These are phyloP conservation scores for Scleroderma citrinum DNA, from an alignment of 768 basidiomycete species.

Conservation along the genomic window DNA sequence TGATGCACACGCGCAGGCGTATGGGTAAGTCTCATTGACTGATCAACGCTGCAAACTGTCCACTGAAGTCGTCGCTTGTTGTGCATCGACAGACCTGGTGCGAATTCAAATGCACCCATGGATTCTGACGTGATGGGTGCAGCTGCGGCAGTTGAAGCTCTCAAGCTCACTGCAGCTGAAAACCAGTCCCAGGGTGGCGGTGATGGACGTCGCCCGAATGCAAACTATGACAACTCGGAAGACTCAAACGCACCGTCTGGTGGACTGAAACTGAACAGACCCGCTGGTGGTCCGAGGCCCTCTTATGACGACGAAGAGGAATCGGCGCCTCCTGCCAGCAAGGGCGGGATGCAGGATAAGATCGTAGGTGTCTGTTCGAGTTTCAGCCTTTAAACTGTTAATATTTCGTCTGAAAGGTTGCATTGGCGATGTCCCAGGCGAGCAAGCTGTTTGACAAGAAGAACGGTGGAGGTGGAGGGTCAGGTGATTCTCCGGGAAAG, in stretches of 20 bases:
- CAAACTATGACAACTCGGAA: not conserved
- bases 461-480: constrained; percentile 11
- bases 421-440: constrained; percentile 27
- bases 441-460: constrained; percentile 30
- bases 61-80: not conserved
- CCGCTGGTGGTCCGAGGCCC: constrained; percentile 1
- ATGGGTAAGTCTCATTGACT: constrained; percentile 17
- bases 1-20: constrained; percentile 27
- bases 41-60: not conserved
- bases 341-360: constrained; percentile 25
- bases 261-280: constrained; percentile 2
- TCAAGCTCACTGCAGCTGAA: constrained; percentile 21
- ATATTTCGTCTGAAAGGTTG: constrained; percentile 12
- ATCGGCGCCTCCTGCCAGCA: constrained; percentile 4
- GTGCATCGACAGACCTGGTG: constrained; percentile 6
- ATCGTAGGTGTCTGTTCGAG: constrained; percentile 14
- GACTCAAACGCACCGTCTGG: constrained; percentile 13
- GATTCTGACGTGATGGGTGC: constrained; percentile 19
- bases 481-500: constrained; percentile 15
- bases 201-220: not conserved
- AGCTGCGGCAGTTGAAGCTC: constrained; percentile 27
- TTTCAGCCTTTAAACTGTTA: not conserved
- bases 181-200: constrained; percentile 4
- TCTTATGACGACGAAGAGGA: constrained; percentile 10
- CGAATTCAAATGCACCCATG: constrained; percentile 21